These are phyloP conservation scores for Leucaena leucocephala DNA, from an alignment of 306 rosid species.

Conservation along the genomic window DNA sequence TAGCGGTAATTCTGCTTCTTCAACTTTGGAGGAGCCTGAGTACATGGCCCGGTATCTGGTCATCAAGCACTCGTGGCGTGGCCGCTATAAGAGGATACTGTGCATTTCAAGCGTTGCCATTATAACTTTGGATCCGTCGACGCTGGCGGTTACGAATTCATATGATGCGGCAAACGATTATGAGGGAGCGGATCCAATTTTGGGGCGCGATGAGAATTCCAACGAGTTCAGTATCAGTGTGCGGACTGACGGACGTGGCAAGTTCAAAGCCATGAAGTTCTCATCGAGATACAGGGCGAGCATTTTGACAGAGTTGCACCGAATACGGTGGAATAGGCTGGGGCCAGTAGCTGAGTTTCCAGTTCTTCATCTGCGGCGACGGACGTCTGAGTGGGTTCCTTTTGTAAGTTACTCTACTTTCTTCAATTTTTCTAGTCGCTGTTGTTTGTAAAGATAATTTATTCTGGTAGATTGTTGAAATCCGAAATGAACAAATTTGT, in stretches of 20 bases:
- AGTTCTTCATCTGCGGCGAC: conserved; percentile 87
- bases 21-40: conserved; percentile 78
- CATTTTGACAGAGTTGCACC: conserved; percentile 85
- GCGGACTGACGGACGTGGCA: conserved; percentile 93
- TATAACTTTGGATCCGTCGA: conserved; percentile 79
- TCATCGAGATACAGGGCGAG: conserved; percentile 87
- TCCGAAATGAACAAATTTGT: background rate
- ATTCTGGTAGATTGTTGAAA: background rate
- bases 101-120: conserved; percentile 71
- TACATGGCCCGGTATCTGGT: conserved; percentile 86
- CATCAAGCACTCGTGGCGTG: conserved; percentile 97
- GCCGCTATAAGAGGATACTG: conserved; percentile 92
- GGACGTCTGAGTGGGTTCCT: conserved; percentile 81
- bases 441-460: conserved; percentile 14
- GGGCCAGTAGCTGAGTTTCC: conserved; percentile 78
- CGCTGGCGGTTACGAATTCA: conserved; percentile 81
- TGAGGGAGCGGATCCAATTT: conserved; percentile 70
- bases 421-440: conserved; percentile 13
- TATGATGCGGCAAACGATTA: conserved; percentile 73
- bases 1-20: conserved; percentile 37
- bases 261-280: conserved; percentile 77
- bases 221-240: conserved; percentile 78
- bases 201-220: conserved; percentile 84
- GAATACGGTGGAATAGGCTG: conserved; percentile 78
- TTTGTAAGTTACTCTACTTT: conserved; percentile 61